A percentile compares a stretch with the other conserved stretches of the same genome.
phyloP scores from a whole-genome alignment of 176 grass and related monocot genomes.

The Themeda triandra region DNA sequence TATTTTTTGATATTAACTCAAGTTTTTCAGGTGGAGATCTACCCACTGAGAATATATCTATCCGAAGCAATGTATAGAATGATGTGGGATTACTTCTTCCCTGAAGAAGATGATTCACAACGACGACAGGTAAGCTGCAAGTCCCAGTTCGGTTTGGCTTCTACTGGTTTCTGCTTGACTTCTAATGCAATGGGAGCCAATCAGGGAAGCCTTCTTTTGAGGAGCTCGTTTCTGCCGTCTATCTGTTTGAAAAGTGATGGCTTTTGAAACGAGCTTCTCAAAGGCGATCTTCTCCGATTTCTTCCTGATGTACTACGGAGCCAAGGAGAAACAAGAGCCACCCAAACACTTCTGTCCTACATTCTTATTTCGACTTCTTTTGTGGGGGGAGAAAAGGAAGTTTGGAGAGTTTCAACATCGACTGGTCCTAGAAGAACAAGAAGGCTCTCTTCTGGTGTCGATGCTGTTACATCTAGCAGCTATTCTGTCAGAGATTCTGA shows the following conservation, averaged over 20 bases:
- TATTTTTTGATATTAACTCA: conserved; percentile 34
- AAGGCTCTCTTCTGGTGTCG: conserved; percentile 62
- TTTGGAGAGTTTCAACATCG: conserved; percentile 99
- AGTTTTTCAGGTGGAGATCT: conserved; percentile 86
- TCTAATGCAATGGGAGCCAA: neutral
- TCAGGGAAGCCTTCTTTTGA: neutral
- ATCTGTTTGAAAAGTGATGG: neutral
- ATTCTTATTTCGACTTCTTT: conserved; percentile 21
- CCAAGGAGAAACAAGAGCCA: neutral
- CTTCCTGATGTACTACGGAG: neutral
- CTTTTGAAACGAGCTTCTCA: neutral
- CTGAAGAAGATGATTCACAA: conserved; percentile 99
- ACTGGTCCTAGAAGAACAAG: conserved; percentile 76
- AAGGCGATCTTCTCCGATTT: neutral
- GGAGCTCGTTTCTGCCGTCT: neutral
- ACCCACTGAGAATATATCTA: conserved; percentile 94
- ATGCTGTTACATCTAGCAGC: conserved; percentile 73
- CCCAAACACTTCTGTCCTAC: conserved; percentile 7
- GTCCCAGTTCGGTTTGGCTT: neutral
- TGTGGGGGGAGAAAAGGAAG: conserved; percentile 57
- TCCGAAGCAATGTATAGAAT: conserved; percentile 98
- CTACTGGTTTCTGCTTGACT: neutral
- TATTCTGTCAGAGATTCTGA: conserved; percentile 76
- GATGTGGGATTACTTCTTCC: conserved; percentile 99
- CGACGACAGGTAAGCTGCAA: conserved; percentile 70